These are phyloP conservation scores for Phytophthora hybrid DNA, from an alignment of 352 stramenopile genomes.

Conservation along the genomic window DNA sequence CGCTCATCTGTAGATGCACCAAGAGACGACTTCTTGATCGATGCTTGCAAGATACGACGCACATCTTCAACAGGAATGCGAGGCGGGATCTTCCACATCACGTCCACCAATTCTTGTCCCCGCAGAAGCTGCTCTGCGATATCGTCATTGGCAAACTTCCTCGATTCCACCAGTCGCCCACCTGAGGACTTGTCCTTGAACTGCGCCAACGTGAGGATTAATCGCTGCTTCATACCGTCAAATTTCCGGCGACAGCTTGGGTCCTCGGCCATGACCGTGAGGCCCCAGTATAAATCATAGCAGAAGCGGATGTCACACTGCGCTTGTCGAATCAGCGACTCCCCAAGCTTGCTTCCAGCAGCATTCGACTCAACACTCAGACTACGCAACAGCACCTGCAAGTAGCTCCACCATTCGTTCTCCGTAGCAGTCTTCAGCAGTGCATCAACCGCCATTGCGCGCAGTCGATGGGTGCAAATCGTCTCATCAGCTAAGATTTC, in stretches of 20 bases:
- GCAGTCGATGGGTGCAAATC: slow-evolving; percentile 66
- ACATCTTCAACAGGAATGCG: slow-evolving; percentile 71
- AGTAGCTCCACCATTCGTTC: slow-evolving; percentile 84
- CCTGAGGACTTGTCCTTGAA: slow-evolving; percentile 70
- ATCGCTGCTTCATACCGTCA: slow-evolving; percentile 80
- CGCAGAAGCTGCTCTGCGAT: slow-evolving; percentile 81
- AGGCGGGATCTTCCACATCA: slow-evolving; percentile 86
- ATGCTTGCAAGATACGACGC: slow-evolving; percentile 56
- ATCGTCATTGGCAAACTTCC: slow-evolving; percentile 54
- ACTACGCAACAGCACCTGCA: slow-evolving; percentile 78
- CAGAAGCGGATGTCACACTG: slow-evolving; percentile 85
- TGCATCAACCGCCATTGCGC: slow-evolving; percentile 70
- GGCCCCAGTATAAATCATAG: slow-evolving; percentile 87
- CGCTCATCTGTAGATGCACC: slow-evolving; percentile 20
- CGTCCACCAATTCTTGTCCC: slow-evolving; percentile 84
- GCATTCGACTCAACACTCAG: slow-evolving; percentile 77
- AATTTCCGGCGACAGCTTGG: slow-evolving; percentile 80
- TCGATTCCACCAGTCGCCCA: slow-evolving; percentile 39
- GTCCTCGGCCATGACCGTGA: slow-evolving; percentile 86
- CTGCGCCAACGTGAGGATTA: slow-evolving; percentile 76
- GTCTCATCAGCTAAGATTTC: slow-evolving; percentile 79
- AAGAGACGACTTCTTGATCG: slow-evolving; percentile 61
- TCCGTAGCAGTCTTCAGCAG: slow-evolving; percentile 72
- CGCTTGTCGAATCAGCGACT: slow-evolving; percentile 76
- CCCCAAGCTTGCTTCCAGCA: slow-evolving; percentile 65